Base-by-base conservation (phyloP, 306 rosid species). In the Gastrolobium bilobum region DNA sequence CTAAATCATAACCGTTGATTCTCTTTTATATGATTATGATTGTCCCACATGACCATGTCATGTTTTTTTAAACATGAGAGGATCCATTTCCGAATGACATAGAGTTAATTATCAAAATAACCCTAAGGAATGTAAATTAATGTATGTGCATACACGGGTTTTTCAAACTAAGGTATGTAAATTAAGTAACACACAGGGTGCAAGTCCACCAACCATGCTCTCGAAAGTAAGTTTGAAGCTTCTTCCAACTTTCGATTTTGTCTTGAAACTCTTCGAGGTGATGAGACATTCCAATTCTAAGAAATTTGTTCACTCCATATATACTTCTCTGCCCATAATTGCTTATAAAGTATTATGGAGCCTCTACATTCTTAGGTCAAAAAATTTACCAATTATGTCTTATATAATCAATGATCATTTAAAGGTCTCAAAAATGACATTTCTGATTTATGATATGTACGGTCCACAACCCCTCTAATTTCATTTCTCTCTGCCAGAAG, bases 81-180 rank as follows among this genome's bases (percentile, higher is more conserved):
- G n/a, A n/a, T n/a, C n/a, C n/a, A n/a, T n/a, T n/a, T n/a, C n/a
- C n/a, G n/a, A n/a, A n/a, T 20, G 44, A 15, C 14, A 47, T 31
- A 61, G 52, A 26, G 14, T 46, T 72, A 50, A 26, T 20, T 50
- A 63, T 13, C 43, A 52, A 26, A 75, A 15, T 26, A 63, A 59
- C 60, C 4, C 10, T 2, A 6, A 15, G 31, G 58, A 2, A 35
- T 6, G 51, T 34, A n/a, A n/a, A n/a, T n/a, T n/a, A n/a, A n/a
- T 2, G 4, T 37, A 20, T 62, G 14, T 31, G 31, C 59, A 50
- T 15, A 10, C 10, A 37, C 9, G 10, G 48, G 26, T 14, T 46
- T 14, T 75, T 47, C 29, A 34, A 75, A 58, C 37, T 3, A 59
- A n/a, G 15, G 14, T 29, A 34, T 7, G 50, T 46, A 44, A 75